phyloP scores from a whole-genome alignment of 352 stramenopile species.

The Pythium vanterpoolii region DNA sequence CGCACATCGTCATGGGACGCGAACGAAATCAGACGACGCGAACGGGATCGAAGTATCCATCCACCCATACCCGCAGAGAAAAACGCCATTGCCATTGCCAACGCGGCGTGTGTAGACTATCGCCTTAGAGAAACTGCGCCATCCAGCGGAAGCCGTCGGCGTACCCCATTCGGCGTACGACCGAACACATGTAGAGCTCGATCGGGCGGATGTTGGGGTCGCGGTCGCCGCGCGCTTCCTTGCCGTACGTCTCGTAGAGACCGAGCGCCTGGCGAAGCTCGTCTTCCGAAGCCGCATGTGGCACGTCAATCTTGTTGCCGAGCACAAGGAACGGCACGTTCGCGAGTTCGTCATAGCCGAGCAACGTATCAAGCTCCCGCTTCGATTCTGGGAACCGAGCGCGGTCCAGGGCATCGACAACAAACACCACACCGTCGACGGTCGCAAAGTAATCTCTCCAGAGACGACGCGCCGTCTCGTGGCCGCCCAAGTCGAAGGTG shows the following conservation, averaged over 20 bases:
- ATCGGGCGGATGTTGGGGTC: constrained; percentile 93
- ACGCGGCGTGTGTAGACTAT: not conserved
- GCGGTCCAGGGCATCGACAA: constrained; percentile 98
- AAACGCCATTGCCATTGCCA: not conserved
- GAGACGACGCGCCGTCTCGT: constrained; percentile 96
- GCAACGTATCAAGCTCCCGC: constrained; percentile 96
- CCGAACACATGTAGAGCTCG: constrained; percentile 99
- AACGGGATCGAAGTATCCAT: constrained; percentile 14
- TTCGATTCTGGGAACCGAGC: constrained; percentile 99
- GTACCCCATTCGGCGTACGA: constrained; percentile 98
- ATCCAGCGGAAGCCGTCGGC: constrained; percentile 94
- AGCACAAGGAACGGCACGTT: constrained; percentile 99
- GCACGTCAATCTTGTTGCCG: constrained; percentile 99
- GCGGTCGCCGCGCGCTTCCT: constrained; percentile 91
- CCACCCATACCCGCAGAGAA: not conserved
- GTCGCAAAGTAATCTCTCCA: constrained; percentile 99
- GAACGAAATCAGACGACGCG: constrained; percentile 18
- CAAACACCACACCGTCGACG: constrained; percentile 99
- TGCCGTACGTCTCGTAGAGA: constrained; percentile 99
- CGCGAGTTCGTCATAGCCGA: constrained; percentile 96
- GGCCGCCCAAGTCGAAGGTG: constrained; percentile 98
- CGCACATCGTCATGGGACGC: not conserved
- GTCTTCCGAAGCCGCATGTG: constrained; percentile 96
- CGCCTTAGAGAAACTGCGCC: constrained; percentile 85
- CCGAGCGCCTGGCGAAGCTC: constrained; percentile 96